A percentile compares a stretch with the other conserved stretches of the same genome.
Evolutionary conservation across 164 flowering plant genomes (phyloP).

Genomic region (Chimonanthus praecox): DNA sequence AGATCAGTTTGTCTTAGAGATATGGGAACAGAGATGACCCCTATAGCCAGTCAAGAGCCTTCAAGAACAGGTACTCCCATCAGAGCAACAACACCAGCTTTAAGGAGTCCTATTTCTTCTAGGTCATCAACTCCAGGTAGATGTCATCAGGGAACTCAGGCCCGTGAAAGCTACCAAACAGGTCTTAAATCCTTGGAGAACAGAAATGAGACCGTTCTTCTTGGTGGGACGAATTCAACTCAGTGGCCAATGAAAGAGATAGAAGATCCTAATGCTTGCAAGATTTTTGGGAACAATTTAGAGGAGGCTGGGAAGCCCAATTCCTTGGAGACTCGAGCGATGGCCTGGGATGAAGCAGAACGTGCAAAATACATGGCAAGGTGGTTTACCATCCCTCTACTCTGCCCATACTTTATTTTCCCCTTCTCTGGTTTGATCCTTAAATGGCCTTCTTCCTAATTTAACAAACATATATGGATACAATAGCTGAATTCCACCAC

Average conservation of each 20-base stretch:
- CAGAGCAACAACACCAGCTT: constrained; percentile 61
- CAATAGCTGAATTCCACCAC: neutral
- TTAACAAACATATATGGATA: too few relatives aligned
- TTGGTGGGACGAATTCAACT: constrained; percentile 20
- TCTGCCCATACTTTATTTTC: neutral
- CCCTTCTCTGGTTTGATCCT: neutral
- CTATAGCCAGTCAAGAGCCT: constrained; percentile 88
- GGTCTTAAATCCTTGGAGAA: constrained; percentile 18
- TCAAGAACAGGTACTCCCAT: constrained; percentile 85
- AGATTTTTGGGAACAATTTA: constrained; percentile 13
- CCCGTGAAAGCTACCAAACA: constrained; percentile 25
- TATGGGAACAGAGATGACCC: constrained; percentile 99
- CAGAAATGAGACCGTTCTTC: constrained; percentile 24
- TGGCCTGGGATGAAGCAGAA: constrained; percentile 98
- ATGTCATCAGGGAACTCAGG: constrained; percentile 32
- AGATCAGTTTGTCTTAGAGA: constrained; percentile 83
- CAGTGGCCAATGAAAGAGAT: constrained; percentile 24
- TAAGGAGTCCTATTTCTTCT: constrained; percentile 67
- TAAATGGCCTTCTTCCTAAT: neutral
- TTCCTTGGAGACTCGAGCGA: constrained; percentile 64
- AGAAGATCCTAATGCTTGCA: constrained; percentile 25
- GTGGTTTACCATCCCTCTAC: constrained; percentile 28
- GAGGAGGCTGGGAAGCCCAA: constrained; percentile 34
- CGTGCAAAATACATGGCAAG: constrained; percentile 91
- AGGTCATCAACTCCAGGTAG: constrained; percentile 67